These are phyloP conservation scores for Phialophora macrospora DNA, from an alignment of 2,329 filamentous ascomycete genomes.

Conservation along the genomic window DNA sequence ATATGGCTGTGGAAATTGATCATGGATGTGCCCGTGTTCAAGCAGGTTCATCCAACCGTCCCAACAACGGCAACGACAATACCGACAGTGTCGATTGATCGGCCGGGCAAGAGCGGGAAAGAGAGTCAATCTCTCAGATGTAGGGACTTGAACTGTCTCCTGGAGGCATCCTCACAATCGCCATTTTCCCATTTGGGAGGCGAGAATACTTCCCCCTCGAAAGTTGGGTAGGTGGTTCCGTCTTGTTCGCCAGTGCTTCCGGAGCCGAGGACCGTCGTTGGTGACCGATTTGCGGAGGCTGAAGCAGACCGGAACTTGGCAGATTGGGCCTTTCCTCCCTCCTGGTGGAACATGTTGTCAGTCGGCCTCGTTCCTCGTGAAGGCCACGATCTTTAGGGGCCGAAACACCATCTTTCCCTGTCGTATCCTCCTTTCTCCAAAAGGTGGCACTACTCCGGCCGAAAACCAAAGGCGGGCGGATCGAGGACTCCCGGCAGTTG, in stretches of 20 bases:
- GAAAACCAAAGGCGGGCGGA: not conserved
- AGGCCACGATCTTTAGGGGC: constrained; percentile 7
- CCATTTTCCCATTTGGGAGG: not conserved
- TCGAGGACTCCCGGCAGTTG: constrained; percentile 16
- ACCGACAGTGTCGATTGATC: too few relatives aligned
- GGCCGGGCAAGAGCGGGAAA: too few relatives aligned
- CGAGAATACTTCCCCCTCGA: constrained; percentile 9
- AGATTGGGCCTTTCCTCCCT: constrained; percentile 14
- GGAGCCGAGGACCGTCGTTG: constrained; percentile 25
- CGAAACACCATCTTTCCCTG: constrained; percentile 3
- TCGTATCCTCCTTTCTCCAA: constrained; percentile 12
- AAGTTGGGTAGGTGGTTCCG: constrained; percentile 3
- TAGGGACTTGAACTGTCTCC: too few relatives aligned
- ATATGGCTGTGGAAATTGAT: too few relatives aligned
- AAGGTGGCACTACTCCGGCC: not conserved
- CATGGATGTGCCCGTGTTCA: too few relatives aligned
- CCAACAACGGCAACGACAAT: too few relatives aligned
- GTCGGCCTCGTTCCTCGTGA: constrained; percentile 8
- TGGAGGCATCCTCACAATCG: constrained; percentile 20
- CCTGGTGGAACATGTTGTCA: not conserved
- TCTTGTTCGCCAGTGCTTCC: constrained; percentile 18
- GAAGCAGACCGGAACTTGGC: constrained; percentile 16
- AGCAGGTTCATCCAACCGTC: too few relatives aligned
- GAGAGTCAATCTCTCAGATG: too few relatives aligned
- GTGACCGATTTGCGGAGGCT: constrained; percentile 17